Evolutionary conservation across 805 yeast species (phyloP), one percentile per base, ranked within the genome.

Genomic region (Barnettozyma botsteinii): DNA sequence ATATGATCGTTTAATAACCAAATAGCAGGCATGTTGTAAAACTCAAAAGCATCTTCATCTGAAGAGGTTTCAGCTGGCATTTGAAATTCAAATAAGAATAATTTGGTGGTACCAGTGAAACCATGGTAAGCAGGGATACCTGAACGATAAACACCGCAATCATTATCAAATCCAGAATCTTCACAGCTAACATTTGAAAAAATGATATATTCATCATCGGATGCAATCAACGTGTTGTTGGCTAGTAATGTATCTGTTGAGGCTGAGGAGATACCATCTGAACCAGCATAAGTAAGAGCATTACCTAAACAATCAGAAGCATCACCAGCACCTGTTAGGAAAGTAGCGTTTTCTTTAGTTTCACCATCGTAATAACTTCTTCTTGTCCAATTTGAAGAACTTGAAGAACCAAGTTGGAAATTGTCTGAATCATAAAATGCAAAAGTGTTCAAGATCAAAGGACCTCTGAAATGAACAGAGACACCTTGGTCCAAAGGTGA

Each of bases 401-500:
- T 49, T 50, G 44, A 40, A 24, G 59, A 57, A 24, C 67, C 67
- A 9, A 41, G 19, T 2, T 48, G 51, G 48, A 65, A 78, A 22
- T 62, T 55, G 4, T 65, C 65, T 13, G 79, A 50, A n/a, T 68
- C 67, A 55, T 79, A 83, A 49, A 65, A 78, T 5, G 77, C 89
- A 55, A 82, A 83, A 51, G 74, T 70, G 44, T 64, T 60, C 53
- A 83, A 65, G 13, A 70, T 63, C 44, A 83, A 57, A 9, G 93
- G 93, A 33, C 93, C 93, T 64, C 93, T 73, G 59, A 83, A 75
- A 57, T 83, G 93, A 13, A 83, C 86, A 4, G 87, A 78, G 20
- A 83, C 66, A 56, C 78, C 88, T 49, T 73, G 79, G 56, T 81
- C 65, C 29, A 82, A 56, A 7, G 93, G 93, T 21, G 87, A 62